These are phyloP conservation scores for Neonothopanus nambi DNA, from an alignment of 1,284 basidiomycete species.

Conservation along the genomic window DNA sequence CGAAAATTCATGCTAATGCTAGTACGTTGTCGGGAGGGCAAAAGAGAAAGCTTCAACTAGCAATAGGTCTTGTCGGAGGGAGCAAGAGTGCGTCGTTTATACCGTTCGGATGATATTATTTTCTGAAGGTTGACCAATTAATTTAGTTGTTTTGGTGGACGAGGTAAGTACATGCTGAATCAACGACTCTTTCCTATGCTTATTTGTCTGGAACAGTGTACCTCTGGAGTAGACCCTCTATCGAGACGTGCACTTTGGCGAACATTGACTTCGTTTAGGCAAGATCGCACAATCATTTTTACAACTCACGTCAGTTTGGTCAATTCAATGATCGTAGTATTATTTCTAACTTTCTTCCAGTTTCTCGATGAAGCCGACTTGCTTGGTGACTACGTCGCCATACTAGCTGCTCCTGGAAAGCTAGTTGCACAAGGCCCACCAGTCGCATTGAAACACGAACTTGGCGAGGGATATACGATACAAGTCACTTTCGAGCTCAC, in stretches of 20 bases:
- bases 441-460: constrained; percentile 68
- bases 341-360: constrained; percentile 29
- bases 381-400: constrained; percentile 73
- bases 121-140: constrained; percentile 12
- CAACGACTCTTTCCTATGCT: neutral
- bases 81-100: constrained; percentile 51
- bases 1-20: constrained; percentile 68
- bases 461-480: constrained; percentile 73
- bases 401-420: constrained; percentile 75
- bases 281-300: constrained; percentile 65
- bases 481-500: constrained; percentile 45
- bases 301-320: constrained; percentile 60
- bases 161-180: constrained; percentile 36
- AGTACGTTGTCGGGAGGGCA: constrained; percentile 75
- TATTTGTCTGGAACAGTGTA: constrained; percentile 44
- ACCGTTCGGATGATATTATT: constrained; percentile 1
- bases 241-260: constrained; percentile 79
- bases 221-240: constrained; percentile 79
- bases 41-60: constrained; percentile 80
- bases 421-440: constrained; percentile 74
- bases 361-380: constrained; percentile 83
- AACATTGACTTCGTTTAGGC: constrained; percentile 65
- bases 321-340: constrained; percentile 14
- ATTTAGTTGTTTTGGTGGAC: constrained; percentile 69
- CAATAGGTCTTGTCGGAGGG: constrained; percentile 75